phyloP scores from a whole-genome alignment of 2,329 filamentous ascomycete species.

The Aspergillus thermomutatus region DNA sequence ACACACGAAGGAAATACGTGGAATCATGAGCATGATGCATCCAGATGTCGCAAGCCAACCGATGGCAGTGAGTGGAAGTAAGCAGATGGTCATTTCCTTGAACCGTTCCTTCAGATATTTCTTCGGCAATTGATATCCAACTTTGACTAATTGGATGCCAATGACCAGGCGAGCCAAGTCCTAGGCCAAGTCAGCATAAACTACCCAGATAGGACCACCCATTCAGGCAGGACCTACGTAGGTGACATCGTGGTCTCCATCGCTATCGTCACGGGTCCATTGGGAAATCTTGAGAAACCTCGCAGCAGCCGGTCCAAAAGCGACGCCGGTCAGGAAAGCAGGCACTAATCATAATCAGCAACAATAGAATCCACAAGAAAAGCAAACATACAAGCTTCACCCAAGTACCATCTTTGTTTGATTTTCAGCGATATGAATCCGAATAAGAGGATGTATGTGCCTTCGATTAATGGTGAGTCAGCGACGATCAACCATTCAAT shows the following conservation, averaged over 20 bases:
- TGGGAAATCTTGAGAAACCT: conserved; percentile 49
- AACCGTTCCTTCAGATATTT: conserved; percentile 51
- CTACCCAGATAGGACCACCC: neutral
- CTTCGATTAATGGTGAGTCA: conserved; percentile 17
- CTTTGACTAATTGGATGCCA: conserved; percentile 61
- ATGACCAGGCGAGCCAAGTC: conserved; percentile 59
- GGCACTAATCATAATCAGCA: conserved; percentile 43
- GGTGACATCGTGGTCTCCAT: conserved; percentile 38
- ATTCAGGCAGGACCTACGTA: conserved; percentile 30
- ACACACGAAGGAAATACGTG: conserved; percentile 49
- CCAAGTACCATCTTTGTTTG: conserved; percentile 39
- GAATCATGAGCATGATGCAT: conserved; percentile 55
- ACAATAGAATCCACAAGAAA: neutral
- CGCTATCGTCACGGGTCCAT: conserved; percentile 34
- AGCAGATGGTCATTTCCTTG: conserved; percentile 53
- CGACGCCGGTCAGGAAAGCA: conserved; percentile 52
- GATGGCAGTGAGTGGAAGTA: conserved; percentile 60
- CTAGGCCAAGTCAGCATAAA: conserved; percentile 18
- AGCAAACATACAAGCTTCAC: conserved; percentile 34
- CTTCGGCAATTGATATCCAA: conserved; percentile 59
- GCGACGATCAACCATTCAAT: neutral
- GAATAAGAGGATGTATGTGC: conserved; percentile 30
- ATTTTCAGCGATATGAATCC: conserved; percentile 35
- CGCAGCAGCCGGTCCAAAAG: conserved; percentile 54
- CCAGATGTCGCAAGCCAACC: conserved; percentile 60